phyloP scores from a whole-genome alignment of 2,329 filamentous ascomycete species.

The Pestalotiopsis sp. region DNA sequence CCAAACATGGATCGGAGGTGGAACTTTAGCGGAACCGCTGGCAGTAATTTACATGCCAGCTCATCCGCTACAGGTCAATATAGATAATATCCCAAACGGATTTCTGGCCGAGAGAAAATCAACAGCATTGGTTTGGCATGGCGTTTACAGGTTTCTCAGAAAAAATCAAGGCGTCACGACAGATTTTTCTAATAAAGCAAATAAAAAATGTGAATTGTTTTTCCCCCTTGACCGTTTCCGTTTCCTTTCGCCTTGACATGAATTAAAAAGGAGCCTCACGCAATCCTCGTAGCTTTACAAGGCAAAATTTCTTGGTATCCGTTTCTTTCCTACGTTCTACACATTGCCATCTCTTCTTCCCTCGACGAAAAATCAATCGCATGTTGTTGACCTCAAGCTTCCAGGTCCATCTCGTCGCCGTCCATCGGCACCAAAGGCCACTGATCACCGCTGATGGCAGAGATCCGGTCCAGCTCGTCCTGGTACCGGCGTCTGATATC shows the following conservation, averaged over 20 bases:
- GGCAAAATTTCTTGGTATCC: neutral
- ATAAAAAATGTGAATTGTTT: slow-evolving; percentile 6
- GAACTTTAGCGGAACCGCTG: neutral
- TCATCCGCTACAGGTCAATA: neutral
- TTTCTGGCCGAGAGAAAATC: neutral
- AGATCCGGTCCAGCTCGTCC: slow-evolving; percentile 83
- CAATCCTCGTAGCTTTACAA: neutral
- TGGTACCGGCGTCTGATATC: slow-evolving; percentile 90
- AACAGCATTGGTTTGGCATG: slow-evolving; percentile 8
- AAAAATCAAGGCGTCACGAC: neutral
- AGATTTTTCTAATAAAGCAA: neutral
- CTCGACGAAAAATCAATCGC: neutral
- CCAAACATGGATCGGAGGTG: neutral
- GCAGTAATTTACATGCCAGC: neutral
- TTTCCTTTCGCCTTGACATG: neutral
- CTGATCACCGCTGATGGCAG: slow-evolving; percentile 83
- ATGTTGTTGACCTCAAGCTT: neutral
- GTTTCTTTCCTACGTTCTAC: neutral
- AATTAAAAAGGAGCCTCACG: neutral
- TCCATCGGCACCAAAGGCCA: slow-evolving; percentile 70
- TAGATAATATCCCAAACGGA: neutral
- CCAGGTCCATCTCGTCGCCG: slow-evolving; percentile 52
- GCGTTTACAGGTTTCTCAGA: slow-evolving; percentile 4
- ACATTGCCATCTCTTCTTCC: neutral
- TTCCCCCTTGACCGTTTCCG: neutral